Percentiles rank a stretch among this genome's conserved stretches.
Evolutionary conservation across 1,139 yeast species (phyloP).

Genomic region (Yamadazyma pseudoaaseri): DNA sequence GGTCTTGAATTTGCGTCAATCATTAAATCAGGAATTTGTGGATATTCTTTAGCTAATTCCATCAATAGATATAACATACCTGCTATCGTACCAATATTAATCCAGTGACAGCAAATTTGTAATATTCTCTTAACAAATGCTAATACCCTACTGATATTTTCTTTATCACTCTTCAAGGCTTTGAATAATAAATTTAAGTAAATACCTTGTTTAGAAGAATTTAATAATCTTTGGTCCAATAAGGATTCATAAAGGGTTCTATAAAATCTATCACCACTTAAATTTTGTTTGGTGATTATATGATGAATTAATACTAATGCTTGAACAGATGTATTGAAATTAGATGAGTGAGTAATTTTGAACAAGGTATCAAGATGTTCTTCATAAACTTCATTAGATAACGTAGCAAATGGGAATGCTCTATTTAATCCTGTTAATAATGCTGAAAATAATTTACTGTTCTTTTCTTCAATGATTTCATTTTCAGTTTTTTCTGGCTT

Average conservation of each 20-base stretch:
- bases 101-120: slow-evolving; percentile 84
- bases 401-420: slow-evolving; percentile 87
- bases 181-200: slow-evolving; percentile 84
- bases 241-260: slow-evolving; percentile 88
- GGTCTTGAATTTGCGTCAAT: slow-evolving; percentile 42
- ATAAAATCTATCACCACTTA: slow-evolving; percentile 74
- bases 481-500: slow-evolving; percentile 65
- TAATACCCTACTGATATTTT: slow-evolving; percentile 61
- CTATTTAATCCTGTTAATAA: slow-evolving; percentile 93
- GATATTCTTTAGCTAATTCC: slow-evolving; percentile 51
- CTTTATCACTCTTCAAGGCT: slow-evolving; percentile 70
- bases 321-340: slow-evolving; percentile 92
- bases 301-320: slow-evolving; percentile 85
- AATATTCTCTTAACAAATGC: slow-evolving; percentile 91
- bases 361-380: slow-evolving; percentile 81
- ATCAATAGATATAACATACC: slow-evolving; percentile 81
- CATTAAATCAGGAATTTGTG: slow-evolving; percentile 44
- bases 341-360: slow-evolving; percentile 89
- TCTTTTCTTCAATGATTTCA: slow-evolving; percentile 80
- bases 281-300: slow-evolving; percentile 56
- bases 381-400: slow-evolving; percentile 71
- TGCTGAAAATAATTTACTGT: slow-evolving; percentile 83
- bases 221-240: slow-evolving; percentile 77
- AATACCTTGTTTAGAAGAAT: slow-evolving; percentile 85
- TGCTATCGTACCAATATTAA: slow-evolving; percentile 84